Conservation (phyloP, 768 basidiomycete genomes). For the Boletus sp. region DNA sequence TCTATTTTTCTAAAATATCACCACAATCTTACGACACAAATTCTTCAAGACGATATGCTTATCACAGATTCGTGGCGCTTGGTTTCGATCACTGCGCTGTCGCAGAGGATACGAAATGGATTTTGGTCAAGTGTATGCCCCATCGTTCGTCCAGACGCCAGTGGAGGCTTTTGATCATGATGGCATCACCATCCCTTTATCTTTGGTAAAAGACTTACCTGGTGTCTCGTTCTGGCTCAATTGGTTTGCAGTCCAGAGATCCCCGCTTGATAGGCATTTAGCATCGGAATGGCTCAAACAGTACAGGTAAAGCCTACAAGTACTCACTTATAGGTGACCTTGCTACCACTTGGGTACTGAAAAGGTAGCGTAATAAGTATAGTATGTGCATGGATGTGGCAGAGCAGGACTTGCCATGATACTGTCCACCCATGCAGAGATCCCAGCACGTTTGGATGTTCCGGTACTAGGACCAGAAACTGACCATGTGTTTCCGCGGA, state of each 20-base stretch:
- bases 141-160: slow-evolving; percentile 57
- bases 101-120: background rate
- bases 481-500: slow-evolving; percentile 36
- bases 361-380: background rate
- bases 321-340: slow-evolving; percentile 42
- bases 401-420: slow-evolving; percentile 31
- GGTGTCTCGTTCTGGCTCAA: slow-evolving; percentile 41
- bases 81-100: background rate
- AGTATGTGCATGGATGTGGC: background rate
- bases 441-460: slow-evolving; percentile 35
- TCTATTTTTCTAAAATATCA: no score
- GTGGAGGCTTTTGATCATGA: slow-evolving; percentile 35
- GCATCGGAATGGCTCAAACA: background rate
- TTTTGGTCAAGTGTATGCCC: slow-evolving; percentile 39
- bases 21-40: background rate
- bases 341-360: slow-evolving; percentile 42
- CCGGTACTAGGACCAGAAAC: slow-evolving; percentile 19
- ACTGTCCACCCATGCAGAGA: slow-evolving; percentile 23
- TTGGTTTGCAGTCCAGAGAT: slow-evolving; percentile 46
- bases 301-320: background rate
- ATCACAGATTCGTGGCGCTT: background rate
- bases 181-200: background rate
- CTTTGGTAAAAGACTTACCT: slow-evolving; percentile 12
- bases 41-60: background rate
- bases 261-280: slow-evolving; percentile 30